Conservation (phyloP, 805 yeast species). For the Hemisphaericaspora nanyangensis region DNA sequence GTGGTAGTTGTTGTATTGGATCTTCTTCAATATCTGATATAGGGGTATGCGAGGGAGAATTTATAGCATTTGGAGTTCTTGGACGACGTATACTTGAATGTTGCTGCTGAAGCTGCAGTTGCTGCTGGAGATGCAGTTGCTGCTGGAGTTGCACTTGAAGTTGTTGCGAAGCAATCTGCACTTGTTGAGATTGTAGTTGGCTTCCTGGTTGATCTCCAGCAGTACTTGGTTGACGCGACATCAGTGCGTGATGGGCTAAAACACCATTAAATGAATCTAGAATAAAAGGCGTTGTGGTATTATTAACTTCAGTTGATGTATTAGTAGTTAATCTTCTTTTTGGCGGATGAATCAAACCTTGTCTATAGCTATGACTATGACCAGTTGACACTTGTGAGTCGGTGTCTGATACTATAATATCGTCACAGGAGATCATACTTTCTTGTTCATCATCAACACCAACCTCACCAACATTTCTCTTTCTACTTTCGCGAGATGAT, state of each 20-base stretch:
- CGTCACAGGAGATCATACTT: slow-evolving; percentile 21
- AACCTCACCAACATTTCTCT: slow-evolving; percentile 14
- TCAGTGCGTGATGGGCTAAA: not conserved
- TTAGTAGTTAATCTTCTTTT: slow-evolving; percentile 29
- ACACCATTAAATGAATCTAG: not conserved
- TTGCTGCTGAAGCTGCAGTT: not conserved
- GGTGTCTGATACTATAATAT: slow-evolving; percentile 31
- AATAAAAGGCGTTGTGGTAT: not conserved
- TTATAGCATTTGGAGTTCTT: slow-evolving; percentile 26
- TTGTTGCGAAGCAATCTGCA: no score
- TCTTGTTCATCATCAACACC: slow-evolving; percentile 14
- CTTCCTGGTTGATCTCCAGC: not conserved
- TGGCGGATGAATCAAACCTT: slow-evolving; percentile 31
- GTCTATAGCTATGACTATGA: slow-evolving; percentile 12
- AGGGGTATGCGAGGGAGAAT: slow-evolving; percentile 31
- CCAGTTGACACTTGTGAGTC: slow-evolving; percentile 17
- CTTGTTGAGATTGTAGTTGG: no score
- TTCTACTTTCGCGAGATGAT: slow-evolving; percentile 22
- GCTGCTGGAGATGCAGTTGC: not conserved
- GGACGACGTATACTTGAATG: slow-evolving; percentile 12
- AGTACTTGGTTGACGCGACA: not conserved
- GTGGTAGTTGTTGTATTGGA: slow-evolving; percentile 47
- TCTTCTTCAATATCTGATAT: slow-evolving; percentile 34
- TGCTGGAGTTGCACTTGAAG: slow-evolving; percentile 3
- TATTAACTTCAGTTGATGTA: slow-evolving; percentile 2